Percentiles rank a stretch among this genome's conserved stretches.
Evolutionary conservation across 2,329 filamentous ascomycete genomes (phyloP).

Genomic region (Phaeosphaeriaceae sp.): DNA sequence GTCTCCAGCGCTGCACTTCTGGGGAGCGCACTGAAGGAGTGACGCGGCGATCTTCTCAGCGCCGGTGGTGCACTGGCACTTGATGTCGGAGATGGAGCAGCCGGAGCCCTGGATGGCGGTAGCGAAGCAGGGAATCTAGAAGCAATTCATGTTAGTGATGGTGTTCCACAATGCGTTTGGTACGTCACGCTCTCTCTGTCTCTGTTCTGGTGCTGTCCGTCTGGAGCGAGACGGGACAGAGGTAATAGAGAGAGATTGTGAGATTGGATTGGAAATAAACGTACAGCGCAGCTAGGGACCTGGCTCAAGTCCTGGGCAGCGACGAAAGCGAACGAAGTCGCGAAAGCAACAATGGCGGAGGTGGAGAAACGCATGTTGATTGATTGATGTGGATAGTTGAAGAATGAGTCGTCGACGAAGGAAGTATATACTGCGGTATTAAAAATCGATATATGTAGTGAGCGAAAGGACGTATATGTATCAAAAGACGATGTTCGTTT

Average conservation of each 20-base stretch:
- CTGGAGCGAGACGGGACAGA: background rate
- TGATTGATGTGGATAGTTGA: conserved; percentile 3
- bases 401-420: background rate
- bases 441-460: background rate
- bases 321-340: conserved; percentile 34
- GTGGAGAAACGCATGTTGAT: conserved; percentile 42
- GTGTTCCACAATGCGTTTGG: too few relatives aligned
- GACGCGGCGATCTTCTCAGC: conserved; percentile 42
- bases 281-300: conserved; percentile 46
- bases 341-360: conserved; percentile 32
- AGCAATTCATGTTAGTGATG: too few relatives aligned
- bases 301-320: conserved; percentile 34
- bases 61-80: conserved; percentile 61
- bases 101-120: conserved; percentile 56
- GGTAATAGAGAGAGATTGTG: too few relatives aligned
- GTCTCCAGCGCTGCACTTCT: conserved; percentile 47
- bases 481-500: too few relatives aligned
- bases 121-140: conserved; percentile 56
- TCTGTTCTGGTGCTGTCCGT: conserved; percentile 6
- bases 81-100: conserved; percentile 56
- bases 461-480: background rate
- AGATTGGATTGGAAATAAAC: too few relatives aligned
- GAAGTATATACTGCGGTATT: background rate
- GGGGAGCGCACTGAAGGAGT: conserved; percentile 52
- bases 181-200: too few relatives aligned